Base-by-base conservation (phyloP, 352 stramenopile genomes). In the Peronospora farinosa region DNA sequence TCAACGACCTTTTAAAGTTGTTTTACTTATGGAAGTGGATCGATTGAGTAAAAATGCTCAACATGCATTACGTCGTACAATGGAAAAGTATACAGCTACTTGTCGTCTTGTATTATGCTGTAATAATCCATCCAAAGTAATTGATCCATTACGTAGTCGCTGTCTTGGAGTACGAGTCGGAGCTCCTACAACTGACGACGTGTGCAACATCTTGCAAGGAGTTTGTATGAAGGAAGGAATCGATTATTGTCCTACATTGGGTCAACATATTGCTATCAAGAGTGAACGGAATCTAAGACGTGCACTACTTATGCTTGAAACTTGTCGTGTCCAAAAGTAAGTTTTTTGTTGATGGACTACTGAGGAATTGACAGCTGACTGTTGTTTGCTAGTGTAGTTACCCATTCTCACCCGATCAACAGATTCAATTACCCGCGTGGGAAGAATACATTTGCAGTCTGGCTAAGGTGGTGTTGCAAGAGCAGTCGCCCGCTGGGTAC, bases 71-170 rank as follows among this genome's bases (percentile, higher is more conserved):
- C 83, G 97, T 69, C 78, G 96, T 17, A 99, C 96, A 0, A 98
- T 98, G 96, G 96, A 98, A 63, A 98, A 92, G 60, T 88, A 88
- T 63, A 97, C 94, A 8, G 72, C 73, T 33, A 95, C 85, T 9
- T 99, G 96, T 70, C 82, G 97, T 25, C 81, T 99, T 30, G 96
- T 99, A 56, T 77, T 99, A 23, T 96, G 86, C 62, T 99, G 96
- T 74, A 97, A 97, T 54, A 98, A 92, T 67, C 87, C 86, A 13
- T 96, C 77, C 40, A 98, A 98, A 65, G 87, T 99, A 6, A 99
- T 99, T 60, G 95, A 98, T 51, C 96, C 96, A n/a, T 68, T 99
- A 32, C 89, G 96, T 33, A 97, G 78, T 56, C 80, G 97, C 55
- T 99, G 96, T 67, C 83, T 98, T 1, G 76, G 84, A n/a, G 88